These are phyloP conservation scores for Torulaspora indica DNA, from an alignment of 805 yeast species.

Conservation along the genomic window DNA sequence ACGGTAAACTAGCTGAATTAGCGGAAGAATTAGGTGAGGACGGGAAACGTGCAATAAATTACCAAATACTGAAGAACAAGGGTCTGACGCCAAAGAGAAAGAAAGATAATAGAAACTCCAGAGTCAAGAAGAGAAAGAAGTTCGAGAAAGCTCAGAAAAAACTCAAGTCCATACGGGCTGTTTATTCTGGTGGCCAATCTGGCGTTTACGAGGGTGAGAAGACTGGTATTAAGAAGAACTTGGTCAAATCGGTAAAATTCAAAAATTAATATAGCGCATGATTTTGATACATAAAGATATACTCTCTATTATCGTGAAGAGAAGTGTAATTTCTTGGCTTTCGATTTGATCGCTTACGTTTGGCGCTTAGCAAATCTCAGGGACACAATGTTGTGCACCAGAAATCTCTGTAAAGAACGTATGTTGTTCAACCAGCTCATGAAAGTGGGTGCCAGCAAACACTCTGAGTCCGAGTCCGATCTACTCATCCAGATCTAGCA, in stretches of 20 bases:
- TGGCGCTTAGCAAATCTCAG: slow-evolving; percentile 32
- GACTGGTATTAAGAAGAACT: slow-evolving; percentile 95
- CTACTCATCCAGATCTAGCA: slow-evolving; percentile 33
- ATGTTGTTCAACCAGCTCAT: slow-evolving; percentile 37
- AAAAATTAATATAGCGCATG: slow-evolving; percentile 15
- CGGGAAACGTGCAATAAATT: slow-evolving; percentile 92
- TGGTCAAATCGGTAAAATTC: slow-evolving; percentile 82
- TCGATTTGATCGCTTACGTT: slow-evolving; percentile 1
- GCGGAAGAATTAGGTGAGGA: slow-evolving; percentile 59
- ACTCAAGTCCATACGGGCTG: slow-evolving; percentile 83
- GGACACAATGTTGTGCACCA: slow-evolving; percentile 35
- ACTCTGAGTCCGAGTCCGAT: slow-evolving; percentile 41
- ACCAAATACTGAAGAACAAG: slow-evolving; percentile 92
- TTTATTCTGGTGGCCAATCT: slow-evolving; percentile 62
- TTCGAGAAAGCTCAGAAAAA: slow-evolving; percentile 93
- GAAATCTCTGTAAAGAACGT: slow-evolving; percentile 18
- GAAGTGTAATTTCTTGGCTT: slow-evolving; percentile 30
- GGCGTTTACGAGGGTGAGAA: slow-evolving; percentile 89
- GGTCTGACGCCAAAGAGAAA: slow-evolving; percentile 91
- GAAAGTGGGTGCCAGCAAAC: slow-evolving; percentile 43
- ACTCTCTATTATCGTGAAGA: too few species aligned
- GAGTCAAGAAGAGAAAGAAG: slow-evolving; percentile 98
- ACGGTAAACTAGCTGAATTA: slow-evolving; percentile 74
- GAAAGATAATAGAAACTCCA: slow-evolving; percentile 90
- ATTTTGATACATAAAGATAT: not conserved